Evolutionary conservation across 2,329 filamentous ascomycete species (phyloP), one percentile per base, ranked within the genome.

Genomic region (Westerdykella sp.): DNA sequence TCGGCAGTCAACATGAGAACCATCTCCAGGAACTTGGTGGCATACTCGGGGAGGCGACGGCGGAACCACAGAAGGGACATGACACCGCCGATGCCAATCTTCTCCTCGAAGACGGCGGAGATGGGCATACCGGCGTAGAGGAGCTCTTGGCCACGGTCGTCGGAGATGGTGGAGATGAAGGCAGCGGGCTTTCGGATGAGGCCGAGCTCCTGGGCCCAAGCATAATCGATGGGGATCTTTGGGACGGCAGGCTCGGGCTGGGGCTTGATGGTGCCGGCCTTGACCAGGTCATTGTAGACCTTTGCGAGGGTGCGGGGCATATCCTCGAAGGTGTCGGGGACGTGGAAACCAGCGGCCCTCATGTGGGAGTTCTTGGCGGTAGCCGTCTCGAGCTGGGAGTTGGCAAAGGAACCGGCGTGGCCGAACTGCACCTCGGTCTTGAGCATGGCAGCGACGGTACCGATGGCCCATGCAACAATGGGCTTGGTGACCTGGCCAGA

Each of bases 61-160:
- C 93, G 91, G 89, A 98, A 98, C 93, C 93, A 98, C 60, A 98
- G 79, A 45, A 98, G 83, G 48, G 93, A 96, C 93, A 98, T 98
- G 75, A 98, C 93, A 85, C 93, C 93, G 70, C 93, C 93, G 61
- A 98, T 97, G 61, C 93, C 93, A 62, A 98, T 97, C 61, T 97
- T 90, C 78, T 98, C 93, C 71, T 75, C 87, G 85, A 98, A 98
- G 54, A 98, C 93, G 69, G 98, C 93, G n/a, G 93, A 97, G 67
- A 98, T 98, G 66, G 93, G 93, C 87, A 98, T 95, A 67, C 93
- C 93, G 55, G 93, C 93, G 72, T 98, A 98, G 57, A 98, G 80
- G 49, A 98, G 85, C 76, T 98, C 93, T 73, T 98, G 93, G 55
- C 93, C 93, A 89, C 93, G 93, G 77, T 98, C 93, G 69, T 98